Conservation (phyloP, 2,329 filamentous ascomycete species). For the Dactylonectria macrodidyma region DNA sequence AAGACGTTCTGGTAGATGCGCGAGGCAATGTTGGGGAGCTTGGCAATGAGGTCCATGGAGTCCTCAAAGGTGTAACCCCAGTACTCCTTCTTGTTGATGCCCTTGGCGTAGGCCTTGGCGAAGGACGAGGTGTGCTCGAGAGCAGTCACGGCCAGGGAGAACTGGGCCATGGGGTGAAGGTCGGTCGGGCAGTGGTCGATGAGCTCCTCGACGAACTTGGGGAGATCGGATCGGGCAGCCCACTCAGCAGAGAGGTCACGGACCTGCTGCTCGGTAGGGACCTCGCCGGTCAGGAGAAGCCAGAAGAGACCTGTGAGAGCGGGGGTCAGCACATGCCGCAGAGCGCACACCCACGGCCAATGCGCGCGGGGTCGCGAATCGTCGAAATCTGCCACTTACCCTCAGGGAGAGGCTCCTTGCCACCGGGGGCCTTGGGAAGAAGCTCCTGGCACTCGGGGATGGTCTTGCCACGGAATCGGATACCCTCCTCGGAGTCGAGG, state of each 20-base stretch:
- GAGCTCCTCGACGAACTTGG: constrained; percentile 99
- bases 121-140: constrained; percentile 99
- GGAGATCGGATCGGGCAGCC: constrained; percentile 96
- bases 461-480: constrained; percentile 98
- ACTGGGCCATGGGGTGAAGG: constrained; percentile 99
- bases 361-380: constrained; percentile 23
- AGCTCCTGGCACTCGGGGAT: constrained; percentile 99
- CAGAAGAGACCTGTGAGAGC: constrained; percentile 87
- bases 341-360: constrained; percentile 16
- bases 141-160: constrained; percentile 96
- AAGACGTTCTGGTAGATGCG: constrained; percentile 99
- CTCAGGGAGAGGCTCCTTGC: constrained; percentile 97
- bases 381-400: constrained; percentile 63
- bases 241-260: constrained; percentile 98
- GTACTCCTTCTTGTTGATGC: constrained; percentile 99
- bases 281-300: constrained; percentile 98
- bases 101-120: constrained; percentile 98
- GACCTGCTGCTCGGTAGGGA: constrained; percentile 98
- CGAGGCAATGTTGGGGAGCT: constrained; percentile 97
- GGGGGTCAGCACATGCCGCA: constrained; percentile 32
- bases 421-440: constrained; percentile 96
- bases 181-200: constrained; percentile 99
- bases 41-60: constrained; percentile 99
- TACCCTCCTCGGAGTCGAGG: constrained; percentile 98
- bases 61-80: constrained; percentile 99